Percentiles rank a stretch among this genome's conserved stretches.
These are phyloP conservation scores for Serendipita vermifera DNA, from an alignment of 768 basidiomycete genomes.

Conservation along the genomic window DNA sequence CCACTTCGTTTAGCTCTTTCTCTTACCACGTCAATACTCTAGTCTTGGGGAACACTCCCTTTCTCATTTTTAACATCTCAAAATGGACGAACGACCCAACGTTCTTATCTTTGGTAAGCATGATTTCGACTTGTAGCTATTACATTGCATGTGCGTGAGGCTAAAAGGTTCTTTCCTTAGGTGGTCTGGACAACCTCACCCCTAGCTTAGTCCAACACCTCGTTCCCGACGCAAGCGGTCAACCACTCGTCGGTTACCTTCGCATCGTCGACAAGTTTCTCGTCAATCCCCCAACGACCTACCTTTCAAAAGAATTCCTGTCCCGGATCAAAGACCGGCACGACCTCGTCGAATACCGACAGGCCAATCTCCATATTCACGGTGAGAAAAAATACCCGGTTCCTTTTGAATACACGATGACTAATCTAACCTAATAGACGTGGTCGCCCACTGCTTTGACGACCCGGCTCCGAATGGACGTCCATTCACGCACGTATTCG, in stretches of 20 bases:
- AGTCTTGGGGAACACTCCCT: too few relatives aligned
- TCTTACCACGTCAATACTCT: too few relatives aligned
- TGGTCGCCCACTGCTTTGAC: not conserved
- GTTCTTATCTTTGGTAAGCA: constrained; percentile 74
- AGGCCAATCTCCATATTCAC: not conserved
- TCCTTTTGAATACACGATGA: too few relatives aligned
- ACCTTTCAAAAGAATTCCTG: not conserved
- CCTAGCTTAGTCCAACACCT: too few relatives aligned
- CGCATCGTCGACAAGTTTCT: not conserved
- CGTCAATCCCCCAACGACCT: not conserved
- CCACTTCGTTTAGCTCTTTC: too few relatives aligned
- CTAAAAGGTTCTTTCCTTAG: constrained; percentile 26
- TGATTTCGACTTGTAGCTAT: constrained; percentile 22
- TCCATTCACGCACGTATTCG: not conserved
- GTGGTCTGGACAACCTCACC: constrained; percentile 70
- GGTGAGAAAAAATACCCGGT: too few relatives aligned
- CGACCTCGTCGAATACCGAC: not conserved
- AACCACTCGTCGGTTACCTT: not conserved
- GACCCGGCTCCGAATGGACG: not conserved
- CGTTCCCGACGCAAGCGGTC: too few relatives aligned
- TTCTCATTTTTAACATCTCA: too few relatives aligned
- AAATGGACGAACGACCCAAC: constrained; percentile 44
- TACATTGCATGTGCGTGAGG: too few relatives aligned
- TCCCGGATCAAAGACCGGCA: not conserved
- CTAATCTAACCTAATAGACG: too few relatives aligned